Evolutionary conservation across 306 rosid genomes (phyloP).

Genomic region (Hippophae gyantsensis): DNA sequence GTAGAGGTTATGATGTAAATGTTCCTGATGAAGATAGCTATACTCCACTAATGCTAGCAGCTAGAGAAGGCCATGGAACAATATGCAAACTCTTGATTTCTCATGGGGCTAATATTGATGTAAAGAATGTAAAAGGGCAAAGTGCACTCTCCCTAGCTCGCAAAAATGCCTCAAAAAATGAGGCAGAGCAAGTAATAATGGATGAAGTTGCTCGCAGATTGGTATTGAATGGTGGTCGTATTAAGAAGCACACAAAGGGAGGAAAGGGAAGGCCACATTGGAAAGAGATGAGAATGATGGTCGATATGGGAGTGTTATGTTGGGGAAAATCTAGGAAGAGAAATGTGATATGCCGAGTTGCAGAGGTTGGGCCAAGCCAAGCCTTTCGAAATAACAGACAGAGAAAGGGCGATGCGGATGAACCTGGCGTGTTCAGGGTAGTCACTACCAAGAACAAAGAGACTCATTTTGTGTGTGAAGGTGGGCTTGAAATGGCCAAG

Average conservation of each 20-base stretch:
- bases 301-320: conserved; percentile 37
- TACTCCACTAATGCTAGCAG: conserved; percentile 90
- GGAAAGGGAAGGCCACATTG: conserved; percentile 69
- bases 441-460: conserved; percentile 58
- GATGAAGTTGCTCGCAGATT: conserved; percentile 61
- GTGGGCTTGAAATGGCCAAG: conserved; percentile 63
- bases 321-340: conserved; percentile 74
- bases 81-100: conserved; percentile 60
- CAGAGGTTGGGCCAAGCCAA: conserved; percentile 54
- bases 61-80: conserved; percentile 70
- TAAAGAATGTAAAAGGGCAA: conserved; percentile 54
- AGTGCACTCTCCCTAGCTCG: conserved; percentile 62
- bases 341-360: conserved; percentile 61
- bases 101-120: conserved; percentile 45
- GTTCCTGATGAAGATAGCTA: conserved; percentile 64
- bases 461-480: conserved; percentile 72
- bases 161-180: conserved; percentile 29
- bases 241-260: conserved; percentile 67
- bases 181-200: conserved; percentile 49
- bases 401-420: conserved; percentile 46
- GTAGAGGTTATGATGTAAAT: conserved; percentile 73
- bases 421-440: conserved; percentile 75
- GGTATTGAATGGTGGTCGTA: conserved; percentile 42
- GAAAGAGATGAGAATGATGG: conserved; percentile 58
- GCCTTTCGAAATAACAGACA: conserved; percentile 44